These are phyloP conservation scores for Vanrija humicola DNA, from an alignment of 1,284 basidiomycete species.

Conservation along the genomic window DNA sequence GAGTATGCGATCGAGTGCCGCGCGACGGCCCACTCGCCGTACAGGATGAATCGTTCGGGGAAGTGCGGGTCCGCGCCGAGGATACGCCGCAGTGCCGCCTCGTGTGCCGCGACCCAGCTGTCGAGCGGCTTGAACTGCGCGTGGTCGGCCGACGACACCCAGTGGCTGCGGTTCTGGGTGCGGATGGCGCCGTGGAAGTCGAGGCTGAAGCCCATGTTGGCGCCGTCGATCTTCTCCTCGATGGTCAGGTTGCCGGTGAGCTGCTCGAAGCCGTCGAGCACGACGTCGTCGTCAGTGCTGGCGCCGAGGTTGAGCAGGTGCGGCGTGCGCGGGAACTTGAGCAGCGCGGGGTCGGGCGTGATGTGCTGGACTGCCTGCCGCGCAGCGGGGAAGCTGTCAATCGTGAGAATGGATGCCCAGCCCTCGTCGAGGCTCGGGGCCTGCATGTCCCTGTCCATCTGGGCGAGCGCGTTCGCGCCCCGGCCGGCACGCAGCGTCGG, in stretches of 20 bases:
- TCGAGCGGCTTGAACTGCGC: constrained; percentile 60
- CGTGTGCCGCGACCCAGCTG: constrained; percentile 52
- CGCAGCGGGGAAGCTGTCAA: constrained; percentile 43
- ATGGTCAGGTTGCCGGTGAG: constrained; percentile 50
- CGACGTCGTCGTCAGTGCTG: constrained; percentile 56
- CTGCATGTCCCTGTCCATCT: constrained; percentile 55
- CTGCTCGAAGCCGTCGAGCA: constrained; percentile 20
- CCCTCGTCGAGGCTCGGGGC: constrained; percentile 55
- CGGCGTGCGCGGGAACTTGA: constrained; percentile 61
- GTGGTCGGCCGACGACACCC: constrained; percentile 56
- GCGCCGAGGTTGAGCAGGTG: constrained; percentile 60
- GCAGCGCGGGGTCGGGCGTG: constrained; percentile 50
- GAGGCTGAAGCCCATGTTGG: constrained; percentile 63
- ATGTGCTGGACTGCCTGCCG: constrained; percentile 53
- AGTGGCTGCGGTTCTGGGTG: constrained; percentile 64
- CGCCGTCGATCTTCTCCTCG: constrained; percentile 64
- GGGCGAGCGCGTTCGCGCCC: constrained; percentile 57
- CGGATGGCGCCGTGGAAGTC: constrained; percentile 53
- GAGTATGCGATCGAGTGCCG: constrained; percentile 61
- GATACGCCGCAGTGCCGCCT: constrained; percentile 42
- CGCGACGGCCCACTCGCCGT: constrained; percentile 62
- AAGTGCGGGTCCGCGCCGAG: constrained; percentile 56
- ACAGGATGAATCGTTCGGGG: constrained; percentile 58
- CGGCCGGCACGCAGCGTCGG: constrained; percentile 60
- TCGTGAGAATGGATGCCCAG: constrained; percentile 51